Base-by-base conservation (phyloP, 2,329 filamentous ascomycete species). In the Hymenoscyphus infarciens region DNA sequence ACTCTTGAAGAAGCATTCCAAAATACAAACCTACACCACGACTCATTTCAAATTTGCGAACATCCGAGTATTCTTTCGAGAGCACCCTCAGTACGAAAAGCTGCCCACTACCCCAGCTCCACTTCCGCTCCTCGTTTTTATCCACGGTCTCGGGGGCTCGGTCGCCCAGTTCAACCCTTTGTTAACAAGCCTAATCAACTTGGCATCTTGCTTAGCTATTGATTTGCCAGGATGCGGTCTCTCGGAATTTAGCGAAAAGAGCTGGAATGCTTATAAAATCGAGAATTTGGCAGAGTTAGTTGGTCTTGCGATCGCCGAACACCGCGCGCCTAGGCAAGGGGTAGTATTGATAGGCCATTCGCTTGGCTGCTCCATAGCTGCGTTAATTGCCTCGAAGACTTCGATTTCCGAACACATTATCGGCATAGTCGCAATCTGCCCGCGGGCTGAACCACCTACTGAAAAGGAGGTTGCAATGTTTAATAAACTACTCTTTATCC, bases 131-230 rank as follows among this genome's bases (percentile, higher is more conserved):
- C 79, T 98, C 3, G 92, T 98, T 53, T 97, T 96, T 73, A 82
- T 98, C 62, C 95, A 98, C 72, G 95, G 95, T 1, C 82, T 98
- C 10, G 95, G 94, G n/a, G 95, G 95, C 57, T 96, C 91, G 0
- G 83, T 92, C 27, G 89, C 92, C 11, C 95, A 98, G 73, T 98
- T 97, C 73, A 84, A 91, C 61, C 86, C 90, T 33, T 78, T 98
- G 5, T 78, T 98, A 16, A 89, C 86, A 22, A 95, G 91, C 74
- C 81, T 99, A 56, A 85, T 90, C 58, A 92, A 96, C 72, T 80
- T 92, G 57, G 92, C 90, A 13, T 88, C 92, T 56, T 96, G 93
- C 74, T 82, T 96, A 45, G 90, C 92, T 3, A 87, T 98, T 66
- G 95, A 99, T 74, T 81, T 97, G 3, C 94, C 95, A 1, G 95